These are phyloP conservation scores for Glomus cerebriforme DNA, from an alignment of 192 early-diverging fungal genomes.

Conservation along the genomic window DNA sequence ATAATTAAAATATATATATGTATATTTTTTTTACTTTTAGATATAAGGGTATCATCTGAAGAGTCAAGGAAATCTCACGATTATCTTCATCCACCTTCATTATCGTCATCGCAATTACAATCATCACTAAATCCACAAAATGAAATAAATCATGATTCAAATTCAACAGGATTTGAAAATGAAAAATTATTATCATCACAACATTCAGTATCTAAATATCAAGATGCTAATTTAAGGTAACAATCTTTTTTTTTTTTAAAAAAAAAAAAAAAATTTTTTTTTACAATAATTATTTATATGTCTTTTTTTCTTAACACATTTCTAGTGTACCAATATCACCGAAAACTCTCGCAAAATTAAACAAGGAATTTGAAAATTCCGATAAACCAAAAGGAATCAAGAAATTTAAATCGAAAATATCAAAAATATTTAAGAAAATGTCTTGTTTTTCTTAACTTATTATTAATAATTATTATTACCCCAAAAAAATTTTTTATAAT, in stretches of 20 bases:
- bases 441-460: not conserved
- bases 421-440: not conserved
- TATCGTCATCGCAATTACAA: not conserved
- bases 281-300: too few relatives aligned
- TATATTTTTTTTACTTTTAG: not conserved
- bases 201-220: not conserved
- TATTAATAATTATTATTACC: too few relatives aligned
- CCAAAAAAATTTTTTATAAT: too few relatives aligned
- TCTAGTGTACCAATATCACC: not conserved
- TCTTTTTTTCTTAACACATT: not conserved
- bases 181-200: not conserved
- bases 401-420: not conserved
- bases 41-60: not conserved
- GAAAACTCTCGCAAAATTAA: not conserved
- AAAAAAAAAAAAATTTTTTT: too few relatives aligned
- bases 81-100: not conserved
- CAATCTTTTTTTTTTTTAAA: not conserved
- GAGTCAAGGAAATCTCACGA: not conserved
- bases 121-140: not conserved
- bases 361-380: not conserved
- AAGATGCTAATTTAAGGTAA: not conserved
- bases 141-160: too few relatives aligned
- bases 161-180: not conserved
- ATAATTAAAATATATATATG: too few relatives aligned
- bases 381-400: not conserved